These are phyloP conservation scores for Trichophyton equinum DNA, from an alignment of 2,329 filamentous ascomycete species.

Conservation along the genomic window DNA sequence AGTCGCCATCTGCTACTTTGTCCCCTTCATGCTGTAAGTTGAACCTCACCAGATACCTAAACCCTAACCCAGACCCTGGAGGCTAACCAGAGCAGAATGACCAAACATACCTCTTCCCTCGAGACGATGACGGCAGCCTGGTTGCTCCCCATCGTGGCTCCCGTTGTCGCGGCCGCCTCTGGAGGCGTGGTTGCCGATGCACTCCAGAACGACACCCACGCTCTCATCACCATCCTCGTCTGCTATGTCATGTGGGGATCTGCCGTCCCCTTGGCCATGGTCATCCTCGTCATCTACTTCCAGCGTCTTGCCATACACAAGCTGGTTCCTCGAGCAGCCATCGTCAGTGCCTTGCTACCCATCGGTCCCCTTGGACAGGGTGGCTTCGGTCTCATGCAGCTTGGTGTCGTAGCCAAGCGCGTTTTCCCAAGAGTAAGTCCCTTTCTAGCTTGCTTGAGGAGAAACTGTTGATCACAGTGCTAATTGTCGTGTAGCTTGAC, in stretches of 20 bases:
- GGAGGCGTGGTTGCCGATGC: constrained; percentile 53
- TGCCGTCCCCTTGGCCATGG: constrained; percentile 48
- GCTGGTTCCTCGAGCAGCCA: constrained; percentile 52
- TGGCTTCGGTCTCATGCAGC: constrained; percentile 46
- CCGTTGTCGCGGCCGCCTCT: constrained; percentile 52
- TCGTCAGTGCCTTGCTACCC: constrained; percentile 56
- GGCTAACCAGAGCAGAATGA: constrained; percentile 6
- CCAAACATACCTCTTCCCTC: constrained; percentile 24
- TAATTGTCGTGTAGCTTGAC: constrained; percentile 11
- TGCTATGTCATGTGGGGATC: constrained; percentile 59
- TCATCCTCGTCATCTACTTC: constrained; percentile 56
- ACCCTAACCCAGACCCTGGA: not conserved
- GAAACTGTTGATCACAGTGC: not conserved
- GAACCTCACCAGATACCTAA: not conserved
- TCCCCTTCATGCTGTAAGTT: constrained; percentile 46
- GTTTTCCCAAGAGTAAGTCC: constrained; percentile 26
- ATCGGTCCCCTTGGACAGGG: constrained; percentile 55
- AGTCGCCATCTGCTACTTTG: constrained; percentile 28
- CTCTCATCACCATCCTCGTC: constrained; percentile 49
- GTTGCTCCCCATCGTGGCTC: constrained; percentile 53
- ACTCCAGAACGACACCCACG: constrained; percentile 42
- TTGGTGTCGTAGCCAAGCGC: constrained; percentile 33
- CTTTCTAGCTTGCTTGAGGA: not conserved
- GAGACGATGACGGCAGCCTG: constrained; percentile 52
- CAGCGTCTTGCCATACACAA: constrained; percentile 55